Evolutionary conservation across 2,329 filamentous ascomycete species (phyloP), one percentile per base, ranked within the genome.

Genomic region (Alternaria arborescens): DNA sequence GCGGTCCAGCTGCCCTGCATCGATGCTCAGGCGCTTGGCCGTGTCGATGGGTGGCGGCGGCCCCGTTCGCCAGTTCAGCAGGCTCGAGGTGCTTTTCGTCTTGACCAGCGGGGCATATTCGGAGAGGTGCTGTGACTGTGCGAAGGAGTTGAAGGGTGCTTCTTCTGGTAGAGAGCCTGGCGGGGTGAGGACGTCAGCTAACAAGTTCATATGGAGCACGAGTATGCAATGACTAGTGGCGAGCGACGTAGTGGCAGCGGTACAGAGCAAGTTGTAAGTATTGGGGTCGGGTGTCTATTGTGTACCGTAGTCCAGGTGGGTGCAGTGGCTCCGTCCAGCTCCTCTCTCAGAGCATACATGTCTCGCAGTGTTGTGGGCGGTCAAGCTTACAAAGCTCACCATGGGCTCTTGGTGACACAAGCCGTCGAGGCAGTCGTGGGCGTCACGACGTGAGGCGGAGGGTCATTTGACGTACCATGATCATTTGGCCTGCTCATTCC

Each of bases 11-110:
- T 87, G 84, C 53, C 88, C 86, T 59, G 88, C 88, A 78, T 95
- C 93, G 74, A 94, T 89, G 52, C 92, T 94, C 80, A 92, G 89
- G 62, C 91, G 89, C 76, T 80, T 87, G 83, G 67, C 83, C 65
- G 85, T 87, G 67, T 89, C 87, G 52, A 86, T 79, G 77, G 73
- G 66, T 46, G 80, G 78, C 55, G 76, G 71, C 36, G 78, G 64
- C 16, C 58, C 43, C 52, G 73, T 58, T 52, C 69, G 57, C 60
- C 76, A 75, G 42, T 76, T 66, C 38, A 82, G 79, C 67, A 86
- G 78, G 65, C 81, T 85, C 57, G 81, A 80, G 54, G 81, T 82
- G 72, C 81, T 83, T 73, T 80, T 80, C 70, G 81, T 83, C 78
- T 83, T 84, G 32, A 79, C 78, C 53, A 85, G 72, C 65, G 71